phyloP scores from a whole-genome alignment of 495 filamentous ascomycete species.

The Aspergillus leporis region DNA sequence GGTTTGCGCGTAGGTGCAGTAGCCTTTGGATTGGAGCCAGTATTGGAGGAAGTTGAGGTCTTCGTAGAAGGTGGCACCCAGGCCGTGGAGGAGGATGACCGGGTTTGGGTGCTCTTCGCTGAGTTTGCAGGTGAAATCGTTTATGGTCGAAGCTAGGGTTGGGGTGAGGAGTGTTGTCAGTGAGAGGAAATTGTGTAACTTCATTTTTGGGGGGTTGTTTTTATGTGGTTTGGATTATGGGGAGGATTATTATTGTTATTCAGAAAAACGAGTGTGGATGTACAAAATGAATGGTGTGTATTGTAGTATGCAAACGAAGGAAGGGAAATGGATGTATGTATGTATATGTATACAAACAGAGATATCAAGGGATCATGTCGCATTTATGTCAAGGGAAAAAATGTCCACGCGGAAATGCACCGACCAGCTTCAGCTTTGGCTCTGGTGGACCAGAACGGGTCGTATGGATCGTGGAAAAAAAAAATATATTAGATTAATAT shows the following conservation, averaged over 20 bases:
- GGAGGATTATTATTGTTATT: background rate
- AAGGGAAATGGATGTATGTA: background rate
- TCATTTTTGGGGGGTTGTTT: conserved; percentile 21
- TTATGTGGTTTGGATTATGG: background rate
- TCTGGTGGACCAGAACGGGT: background rate
- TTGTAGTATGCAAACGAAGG: background rate
- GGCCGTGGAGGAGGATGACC: conserved; percentile 53
- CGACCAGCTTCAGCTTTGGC: background rate
- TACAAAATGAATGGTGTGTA: background rate
- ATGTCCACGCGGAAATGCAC: background rate
- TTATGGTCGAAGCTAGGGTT: conserved; percentile 24
- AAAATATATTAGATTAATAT: background rate
- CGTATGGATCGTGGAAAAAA: background rate
- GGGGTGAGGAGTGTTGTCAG: conserved; percentile 15
- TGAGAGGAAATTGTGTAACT: conserved; percentile 4
- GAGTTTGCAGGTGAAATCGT: conserved; percentile 45
- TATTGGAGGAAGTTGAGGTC: conserved; percentile 54
- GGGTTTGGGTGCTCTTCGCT: conserved; percentile 45
- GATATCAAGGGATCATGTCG: background rate
- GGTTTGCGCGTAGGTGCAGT: conserved; percentile 53
- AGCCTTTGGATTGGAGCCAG: conserved; percentile 50
- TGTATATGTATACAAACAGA: background rate
- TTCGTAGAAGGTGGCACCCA: conserved; percentile 51
- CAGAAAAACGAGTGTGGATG: background rate
- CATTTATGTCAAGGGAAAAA: background rate